Base-by-base conservation (phyloP, 2,329 filamentous ascomycete species). In the Exophiala viscosa region DNA sequence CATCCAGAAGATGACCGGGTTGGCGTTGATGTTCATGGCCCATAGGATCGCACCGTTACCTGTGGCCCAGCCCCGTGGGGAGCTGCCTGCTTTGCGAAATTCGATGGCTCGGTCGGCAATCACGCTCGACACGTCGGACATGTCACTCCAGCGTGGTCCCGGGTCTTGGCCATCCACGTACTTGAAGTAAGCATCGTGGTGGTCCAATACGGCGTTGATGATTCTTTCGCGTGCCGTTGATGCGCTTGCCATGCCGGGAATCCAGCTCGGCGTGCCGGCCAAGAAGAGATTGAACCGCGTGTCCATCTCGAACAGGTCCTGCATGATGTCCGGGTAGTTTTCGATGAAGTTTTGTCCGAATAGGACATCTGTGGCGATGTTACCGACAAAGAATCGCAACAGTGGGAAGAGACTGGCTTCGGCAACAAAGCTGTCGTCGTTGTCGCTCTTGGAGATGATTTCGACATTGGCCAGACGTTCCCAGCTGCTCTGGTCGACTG, bases 401-500 rank as follows among this genome's bases (percentile, higher is more conserved):
- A 86, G 69, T 2, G 73, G 67, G 58, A 76, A 73, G 1, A 84
- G 65, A 54, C 73, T 72, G 10, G 75, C 71, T 59, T 84, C 80
- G 11, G 76, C 80, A 48, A 77, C 71, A 23, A 69, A 66, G 2
- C 28, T n/a, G 7, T 36, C 34, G 32, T 45, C 51, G 13, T 64
- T 55, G 32, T 63, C 61, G 15, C 48, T 36, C 1, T 69, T 59
- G 13, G 76, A 75, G 3, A 70, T 64, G 8, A 73, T 65, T 2
- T 68, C 67, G 1, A 78, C 70, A 8, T 73, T 66, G 14, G 71
- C 75, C n/a, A 66, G 69, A 32, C 80, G 76, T 63, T 87, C 84
- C 83, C 84, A 86, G 2, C 72, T 71, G 60, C 76, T 74, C 55
- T 85, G 80, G 61, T 87, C 83, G 18, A 86, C 80, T 2, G 76